These are phyloP conservation scores for Rhytidiadelphus loreus DNA, from an alignment of 225 moss, liverwort and hornwort genomes.

Conservation along the genomic window DNA sequence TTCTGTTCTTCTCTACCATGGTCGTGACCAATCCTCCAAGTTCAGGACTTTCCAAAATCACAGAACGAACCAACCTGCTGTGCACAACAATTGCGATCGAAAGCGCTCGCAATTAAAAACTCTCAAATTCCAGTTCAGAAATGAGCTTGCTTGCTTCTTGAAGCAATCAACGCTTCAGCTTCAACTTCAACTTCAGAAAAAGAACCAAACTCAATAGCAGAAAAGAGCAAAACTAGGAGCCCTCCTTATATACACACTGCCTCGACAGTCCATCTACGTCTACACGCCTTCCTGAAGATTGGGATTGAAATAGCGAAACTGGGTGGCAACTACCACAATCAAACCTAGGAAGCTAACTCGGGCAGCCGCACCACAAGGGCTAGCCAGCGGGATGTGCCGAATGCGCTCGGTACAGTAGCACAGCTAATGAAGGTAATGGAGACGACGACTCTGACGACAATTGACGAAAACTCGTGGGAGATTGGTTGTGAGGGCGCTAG, in stretches of 20 bases:
- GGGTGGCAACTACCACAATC: background rate
- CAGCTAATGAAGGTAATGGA: background rate
- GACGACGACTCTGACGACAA: background rate
- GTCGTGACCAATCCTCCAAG: background rate
- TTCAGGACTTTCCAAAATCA: background rate
- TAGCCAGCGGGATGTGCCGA: background rate
- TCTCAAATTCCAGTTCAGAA: background rate
- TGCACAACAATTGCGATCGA: background rate
- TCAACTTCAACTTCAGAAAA: background rate
- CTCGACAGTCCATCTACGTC: background rate
- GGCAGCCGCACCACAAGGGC: background rate
- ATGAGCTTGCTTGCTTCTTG: background rate
- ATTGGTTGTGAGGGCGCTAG: background rate
- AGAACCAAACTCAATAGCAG: background rate
- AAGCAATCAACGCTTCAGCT: background rate
- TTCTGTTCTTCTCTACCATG: constrained; percentile 39
- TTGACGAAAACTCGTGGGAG: background rate
- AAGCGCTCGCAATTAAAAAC: background rate
- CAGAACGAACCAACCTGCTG: background rate
- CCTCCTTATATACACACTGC: background rate
- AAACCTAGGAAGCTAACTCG: background rate
- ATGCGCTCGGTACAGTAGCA: background rate
- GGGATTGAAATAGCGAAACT: background rate
- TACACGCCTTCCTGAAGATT: background rate
- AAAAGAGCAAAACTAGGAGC: background rate